phyloP scores from a whole-genome alignment of 441 rosid genomes.

The Arabidopsis hybrid region DNA sequence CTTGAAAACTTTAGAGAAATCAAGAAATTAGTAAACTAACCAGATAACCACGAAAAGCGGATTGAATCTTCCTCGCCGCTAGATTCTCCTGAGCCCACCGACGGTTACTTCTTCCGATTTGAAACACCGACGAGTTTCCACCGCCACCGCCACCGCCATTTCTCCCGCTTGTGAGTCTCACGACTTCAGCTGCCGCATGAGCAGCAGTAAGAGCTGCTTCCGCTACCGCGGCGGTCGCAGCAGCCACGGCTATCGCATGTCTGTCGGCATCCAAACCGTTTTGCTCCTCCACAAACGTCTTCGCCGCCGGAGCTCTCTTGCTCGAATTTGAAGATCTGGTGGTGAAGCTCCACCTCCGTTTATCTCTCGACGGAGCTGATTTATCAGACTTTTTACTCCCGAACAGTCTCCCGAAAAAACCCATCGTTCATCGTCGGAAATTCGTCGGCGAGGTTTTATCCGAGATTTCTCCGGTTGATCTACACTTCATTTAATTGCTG shows the following conservation, averaged over 20 bases:
- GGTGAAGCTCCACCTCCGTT: constrained; percentile 56
- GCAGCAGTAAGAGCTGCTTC: constrained; percentile 80
- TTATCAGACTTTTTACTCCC: constrained; percentile 55
- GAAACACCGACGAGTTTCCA: constrained; percentile 12
- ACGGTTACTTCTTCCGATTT: constrained; percentile 42
- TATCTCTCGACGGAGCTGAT: constrained; percentile 39
- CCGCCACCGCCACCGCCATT: background rate
- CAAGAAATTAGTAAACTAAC: constrained; percentile 47
- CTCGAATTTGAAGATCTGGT: constrained; percentile 40
- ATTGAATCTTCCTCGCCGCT: constrained; percentile 63
- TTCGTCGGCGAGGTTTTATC: constrained; percentile 5
- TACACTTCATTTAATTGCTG: constrained; percentile 7
- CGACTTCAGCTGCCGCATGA: constrained; percentile 78
- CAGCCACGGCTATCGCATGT: constrained; percentile 56
- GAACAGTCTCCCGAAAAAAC: constrained; percentile 81
- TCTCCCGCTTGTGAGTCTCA: constrained; percentile 57
- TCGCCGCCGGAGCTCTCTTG: constrained; percentile 43
- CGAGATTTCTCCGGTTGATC: constrained; percentile 17
- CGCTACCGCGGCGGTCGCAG: constrained; percentile 65
- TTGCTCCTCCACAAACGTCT: constrained; percentile 41
- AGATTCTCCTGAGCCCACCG: constrained; percentile 41
- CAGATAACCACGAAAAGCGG: constrained; percentile 78
- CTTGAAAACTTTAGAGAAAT: background rate
- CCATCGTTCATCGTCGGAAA: constrained; percentile 65
- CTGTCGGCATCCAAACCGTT: constrained; percentile 55